Evolutionary conservation across 192 early-diverging fungal species (phyloP).

Genomic region (Coemansia brasiliensis): DNA sequence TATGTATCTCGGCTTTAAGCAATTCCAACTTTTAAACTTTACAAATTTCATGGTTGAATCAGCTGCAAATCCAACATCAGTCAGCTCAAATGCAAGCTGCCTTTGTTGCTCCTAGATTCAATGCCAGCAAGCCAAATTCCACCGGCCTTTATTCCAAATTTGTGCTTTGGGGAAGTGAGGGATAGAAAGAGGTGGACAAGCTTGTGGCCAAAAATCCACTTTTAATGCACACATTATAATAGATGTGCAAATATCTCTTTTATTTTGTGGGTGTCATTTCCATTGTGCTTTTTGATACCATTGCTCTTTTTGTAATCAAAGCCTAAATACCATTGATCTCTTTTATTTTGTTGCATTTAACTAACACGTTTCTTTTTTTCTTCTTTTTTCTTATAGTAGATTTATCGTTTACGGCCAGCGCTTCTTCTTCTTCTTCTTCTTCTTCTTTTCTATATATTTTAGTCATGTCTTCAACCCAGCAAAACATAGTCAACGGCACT

Average conservation of each 20-base stretch:
- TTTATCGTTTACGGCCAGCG: conserved; percentile 14
- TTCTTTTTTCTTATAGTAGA: conserved; percentile 1
- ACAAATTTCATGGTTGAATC: no score
- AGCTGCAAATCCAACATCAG: no score
- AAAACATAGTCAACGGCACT: conserved; percentile 43
- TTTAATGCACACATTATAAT: no score
- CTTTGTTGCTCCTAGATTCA: no score
- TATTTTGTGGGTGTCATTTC: conserved; percentile 2
- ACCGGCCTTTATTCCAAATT: no score
- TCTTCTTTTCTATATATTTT: conserved; percentile 5
- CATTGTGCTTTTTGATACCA: not conserved
- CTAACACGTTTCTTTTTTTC: conserved; percentile 3
- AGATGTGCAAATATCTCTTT: no score
- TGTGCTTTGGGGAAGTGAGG: no score
- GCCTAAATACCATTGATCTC: not conserved
- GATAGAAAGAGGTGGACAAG: no score
- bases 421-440: conserved; percentile 19
- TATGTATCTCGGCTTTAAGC: not conserved
- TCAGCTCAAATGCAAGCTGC: no score
- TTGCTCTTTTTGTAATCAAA: not conserved
- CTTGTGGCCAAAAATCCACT: no score
- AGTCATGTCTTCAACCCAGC: conserved; percentile 36
- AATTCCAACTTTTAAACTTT: no score
- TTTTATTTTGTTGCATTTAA: conserved; percentile 6
- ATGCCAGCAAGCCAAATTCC: no score